Percentiles rank a stretch among this genome's conserved stretches.
phyloP scores from a whole-genome alignment of 345 rosid genomes.

The Citrus trifoliata region DNA sequence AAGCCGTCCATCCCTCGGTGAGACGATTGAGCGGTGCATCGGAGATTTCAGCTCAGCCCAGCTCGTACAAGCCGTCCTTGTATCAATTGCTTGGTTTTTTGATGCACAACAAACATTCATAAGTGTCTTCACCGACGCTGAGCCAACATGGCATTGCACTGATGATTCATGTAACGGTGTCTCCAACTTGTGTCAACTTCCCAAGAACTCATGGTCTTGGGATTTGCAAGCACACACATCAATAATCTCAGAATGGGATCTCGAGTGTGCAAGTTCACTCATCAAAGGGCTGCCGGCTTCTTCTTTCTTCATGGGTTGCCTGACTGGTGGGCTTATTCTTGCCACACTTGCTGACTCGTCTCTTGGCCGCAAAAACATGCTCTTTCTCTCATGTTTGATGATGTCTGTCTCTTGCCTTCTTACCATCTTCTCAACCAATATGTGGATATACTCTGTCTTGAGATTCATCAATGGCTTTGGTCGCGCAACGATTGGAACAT shows the following conservation, averaged over 20 bases:
- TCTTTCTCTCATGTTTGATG: conserved; percentile 34
- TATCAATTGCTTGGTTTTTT: conserved; percentile 49
- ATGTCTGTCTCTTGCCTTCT: conserved; percentile 43
- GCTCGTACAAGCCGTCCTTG: conserved; percentile 46
- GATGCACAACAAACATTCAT: conserved; percentile 71
- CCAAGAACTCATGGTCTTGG: conserved; percentile 49
- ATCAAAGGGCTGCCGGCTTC: conserved; percentile 57
- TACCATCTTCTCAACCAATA: conserved; percentile 37
- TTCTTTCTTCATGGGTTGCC: conserved; percentile 56
- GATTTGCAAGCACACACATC: conserved; percentile 32
- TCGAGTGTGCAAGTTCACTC: conserved; percentile 43
- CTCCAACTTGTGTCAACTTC: conserved; percentile 36
- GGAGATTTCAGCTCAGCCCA: conserved; percentile 37
- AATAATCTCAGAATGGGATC: conserved; percentile 53
- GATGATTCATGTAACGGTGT: conserved; percentile 16
- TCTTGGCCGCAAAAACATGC: conserved; percentile 58
- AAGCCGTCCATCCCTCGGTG: conserved; percentile 24
- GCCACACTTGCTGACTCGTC: conserved; percentile 54
- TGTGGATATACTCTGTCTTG: conserved; percentile 42
- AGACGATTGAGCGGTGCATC: conserved; percentile 36
- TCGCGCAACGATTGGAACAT: conserved; percentile 26
- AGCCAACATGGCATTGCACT: conserved; percentile 55
- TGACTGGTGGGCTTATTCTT: conserved; percentile 47
- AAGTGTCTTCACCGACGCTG: conserved; percentile 52
- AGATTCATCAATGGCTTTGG: conserved; percentile 48